Percentiles rank a stretch among this genome's conserved stretches.
Evolutionary conservation across 164 flowering plant genomes (phyloP).

Genomic region (Umbilicus rupestris): DNA sequence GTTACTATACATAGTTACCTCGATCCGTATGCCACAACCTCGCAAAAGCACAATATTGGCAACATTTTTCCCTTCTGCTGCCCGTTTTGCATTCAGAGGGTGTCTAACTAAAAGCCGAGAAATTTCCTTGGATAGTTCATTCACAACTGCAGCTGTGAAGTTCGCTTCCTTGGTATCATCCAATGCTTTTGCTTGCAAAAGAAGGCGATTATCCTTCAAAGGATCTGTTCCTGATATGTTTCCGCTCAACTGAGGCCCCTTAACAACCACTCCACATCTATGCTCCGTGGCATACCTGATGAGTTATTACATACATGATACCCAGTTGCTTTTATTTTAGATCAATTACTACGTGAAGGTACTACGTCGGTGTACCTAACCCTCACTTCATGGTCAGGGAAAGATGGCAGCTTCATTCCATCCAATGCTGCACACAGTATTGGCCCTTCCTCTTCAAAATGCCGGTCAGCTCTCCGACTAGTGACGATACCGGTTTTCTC

Average conservation of each 20-base stretch:
- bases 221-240: slow-evolving; percentile 99
- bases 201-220: slow-evolving; percentile 79
- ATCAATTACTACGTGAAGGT: background rate
- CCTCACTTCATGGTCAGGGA: slow-evolving; percentile 87
- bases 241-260: slow-evolving; percentile 89
- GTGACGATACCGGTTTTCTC: slow-evolving; percentile 74
- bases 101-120: slow-evolving; percentile 69
- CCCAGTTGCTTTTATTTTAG: background rate
- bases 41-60: slow-evolving; percentile 90
- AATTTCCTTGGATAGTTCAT: slow-evolving; percentile 85
- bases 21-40: slow-evolving; percentile 96
- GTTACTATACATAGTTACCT: slow-evolving; percentile 30
- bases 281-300: slow-evolving; percentile 92
- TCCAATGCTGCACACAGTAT: slow-evolving; percentile 89
- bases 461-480: slow-evolving; percentile 93
- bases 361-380: slow-evolving; percentile 72
- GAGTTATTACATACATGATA: background rate
- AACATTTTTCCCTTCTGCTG: slow-evolving; percentile 73
- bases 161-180: slow-evolving; percentile 87
- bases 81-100: slow-evolving; percentile 67
- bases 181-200: slow-evolving; percentile 65
- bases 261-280: slow-evolving; percentile 97
- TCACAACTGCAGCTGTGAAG: slow-evolving; percentile 78
- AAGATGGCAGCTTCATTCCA: slow-evolving; percentile 87
- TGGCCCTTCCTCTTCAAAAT: slow-evolving; percentile 98